Base-by-base conservation (phyloP, 192 early-diverging fungal species). In the Gonapodya sp. region DNA sequence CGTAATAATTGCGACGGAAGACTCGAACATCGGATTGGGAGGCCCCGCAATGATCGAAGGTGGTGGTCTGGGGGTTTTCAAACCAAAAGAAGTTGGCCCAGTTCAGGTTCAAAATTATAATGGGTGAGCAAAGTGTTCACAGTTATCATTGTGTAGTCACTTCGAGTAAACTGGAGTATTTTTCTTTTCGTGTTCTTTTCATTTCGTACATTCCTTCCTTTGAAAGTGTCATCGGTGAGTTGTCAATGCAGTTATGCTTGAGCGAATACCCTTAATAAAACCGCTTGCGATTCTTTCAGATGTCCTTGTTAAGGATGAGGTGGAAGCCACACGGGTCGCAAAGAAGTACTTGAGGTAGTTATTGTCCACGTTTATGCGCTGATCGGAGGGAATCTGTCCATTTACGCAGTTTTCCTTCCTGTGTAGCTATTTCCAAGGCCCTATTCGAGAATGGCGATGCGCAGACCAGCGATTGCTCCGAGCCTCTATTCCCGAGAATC, bases 41-140 rank as follows among this genome's bases (percentile, higher is more conserved):
- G 82, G 82, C 0, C 83, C 83, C 1, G 82, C 83, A 0, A 83
- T 83, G 83, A 79, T 83, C 32, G 83, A 83, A 77, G 83, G 83
- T 73, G 83, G 83, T 30, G 83, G 83, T 1, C 34, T 83, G 32
- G 83, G 83, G 32, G 34, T 32, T 0, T 73, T 81, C 1, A 83
- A 83, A 36, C 35, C 82, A 16, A 35, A 1, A 1, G 83, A 83
- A 33, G 77, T 83, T 83, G 83, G 83, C 31, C 83, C 83, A 31
- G 81, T 77, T 33, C 8, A 24, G 18, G 72, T 84, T 0, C 83
- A 83, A 0, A 36, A 8, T 35, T 73, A 30, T 35, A 83, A 84
- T 36, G 83, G 83, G 32, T 35, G 36, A 36, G 73, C 83, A 31
- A 24, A 64, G n/a, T n/a, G n/a, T n/a, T n/a, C n/a, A n/a, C n/a